Conservation (phyloP, 2,329 filamentous ascomycete genomes). For the Ramichloridium luteum region DNA sequence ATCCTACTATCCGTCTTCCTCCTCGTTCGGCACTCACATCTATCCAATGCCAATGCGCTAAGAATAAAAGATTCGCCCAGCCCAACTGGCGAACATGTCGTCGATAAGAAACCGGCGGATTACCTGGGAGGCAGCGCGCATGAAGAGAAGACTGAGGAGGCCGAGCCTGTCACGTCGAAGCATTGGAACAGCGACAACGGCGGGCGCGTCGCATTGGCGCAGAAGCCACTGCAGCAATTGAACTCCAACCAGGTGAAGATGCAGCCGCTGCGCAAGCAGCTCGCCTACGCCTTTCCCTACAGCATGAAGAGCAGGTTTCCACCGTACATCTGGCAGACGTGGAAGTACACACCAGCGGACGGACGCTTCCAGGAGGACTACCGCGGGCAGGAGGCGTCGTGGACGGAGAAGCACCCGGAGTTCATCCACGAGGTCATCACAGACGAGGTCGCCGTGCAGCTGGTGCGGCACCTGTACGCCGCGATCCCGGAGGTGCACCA, state of each 20-base stretch:
- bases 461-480: constrained; percentile 78
- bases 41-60: constrained; percentile 8
- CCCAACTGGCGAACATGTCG: constrained; percentile 25
- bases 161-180: constrained; percentile 12
- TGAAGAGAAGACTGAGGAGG: constrained; percentile 7
- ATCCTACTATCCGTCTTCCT: constrained; percentile 58
- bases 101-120: constrained; percentile 24
- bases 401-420: constrained; percentile 73
- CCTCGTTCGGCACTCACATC: constrained; percentile 52
- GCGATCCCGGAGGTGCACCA: constrained; percentile 42
- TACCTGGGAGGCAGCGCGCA: constrained; percentile 9
- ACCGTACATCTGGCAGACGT: constrained; percentile 98
- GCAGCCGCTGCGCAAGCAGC: constrained; percentile 63
- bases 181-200: constrained; percentile 16
- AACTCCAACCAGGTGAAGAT: constrained; percentile 34
- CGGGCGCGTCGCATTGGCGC: constrained; percentile 20
- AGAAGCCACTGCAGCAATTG: constrained; percentile 51
- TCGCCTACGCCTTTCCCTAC: constrained; percentile 90
- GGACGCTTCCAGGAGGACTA: constrained; percentile 62
- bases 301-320: constrained; percentile 81
- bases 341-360: constrained; percentile 75
- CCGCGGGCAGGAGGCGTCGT: constrained; percentile 74
- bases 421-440: constrained; percentile 96
- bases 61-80: constrained; percentile 24
- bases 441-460: constrained; percentile 69